These are phyloP conservation scores for Nigrospora oryzae DNA, from an alignment of 2,329 filamentous ascomycete species.

Conservation along the genomic window DNA sequence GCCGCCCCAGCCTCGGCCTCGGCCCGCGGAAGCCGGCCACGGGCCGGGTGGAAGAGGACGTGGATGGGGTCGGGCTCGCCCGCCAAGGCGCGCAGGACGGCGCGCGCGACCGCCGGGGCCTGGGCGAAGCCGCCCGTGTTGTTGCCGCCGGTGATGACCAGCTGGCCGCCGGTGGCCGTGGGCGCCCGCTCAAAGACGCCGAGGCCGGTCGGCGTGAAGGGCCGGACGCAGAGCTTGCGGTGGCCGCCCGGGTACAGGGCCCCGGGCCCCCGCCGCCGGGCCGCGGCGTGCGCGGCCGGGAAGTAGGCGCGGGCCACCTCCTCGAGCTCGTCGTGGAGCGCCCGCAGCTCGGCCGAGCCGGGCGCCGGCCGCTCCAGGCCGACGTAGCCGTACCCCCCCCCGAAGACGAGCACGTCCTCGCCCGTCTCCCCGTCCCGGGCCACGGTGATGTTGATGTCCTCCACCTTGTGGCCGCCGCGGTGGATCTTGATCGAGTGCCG, in stretches of 20 bases:
- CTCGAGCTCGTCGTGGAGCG: not conserved
- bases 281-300: not conserved
- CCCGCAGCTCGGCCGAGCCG: constrained; percentile 1
- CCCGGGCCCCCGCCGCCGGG: not conserved
- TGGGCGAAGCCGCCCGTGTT: constrained; percentile 3
- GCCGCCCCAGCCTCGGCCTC: no score
- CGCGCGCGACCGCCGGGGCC: not conserved
- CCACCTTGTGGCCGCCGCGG: constrained; percentile 2
- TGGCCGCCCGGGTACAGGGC: not conserved
- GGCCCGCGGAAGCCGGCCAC: not conserved
- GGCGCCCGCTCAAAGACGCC: not conserved
- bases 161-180: not conserved
- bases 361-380: constrained; percentile 3
- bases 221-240: not conserved
- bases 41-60: not conserved
- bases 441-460: constrained; percentile 5
- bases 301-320: not conserved
- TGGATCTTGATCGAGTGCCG: constrained; percentile 5
- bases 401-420: constrained; percentile 5
- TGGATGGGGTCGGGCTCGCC: not conserved
- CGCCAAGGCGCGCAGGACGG: not conserved
- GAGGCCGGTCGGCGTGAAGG: not conserved
- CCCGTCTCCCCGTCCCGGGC: constrained; percentile 2
- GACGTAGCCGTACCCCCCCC: constrained; percentile 5
- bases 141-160: not conserved